Percentiles rank a stretch among this genome's conserved stretches.
phyloP scores from a whole-genome alignment of 345 rosid species.

The Hirschfeldia incana region DNA sequence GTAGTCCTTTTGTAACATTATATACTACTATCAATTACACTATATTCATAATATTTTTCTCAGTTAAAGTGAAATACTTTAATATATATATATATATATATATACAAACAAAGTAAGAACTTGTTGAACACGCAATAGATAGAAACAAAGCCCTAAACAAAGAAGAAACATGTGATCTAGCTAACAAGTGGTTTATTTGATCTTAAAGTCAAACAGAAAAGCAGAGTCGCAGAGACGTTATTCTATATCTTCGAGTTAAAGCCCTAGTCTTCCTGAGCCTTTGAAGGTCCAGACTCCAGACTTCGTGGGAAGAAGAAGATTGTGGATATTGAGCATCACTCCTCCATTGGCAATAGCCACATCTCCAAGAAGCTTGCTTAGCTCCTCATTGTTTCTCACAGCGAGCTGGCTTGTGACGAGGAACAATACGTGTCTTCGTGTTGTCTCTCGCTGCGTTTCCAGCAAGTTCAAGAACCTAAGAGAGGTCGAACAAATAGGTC shows the following conservation, averaged over 20 bases:
- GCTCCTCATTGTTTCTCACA: constrained; percentile 86
- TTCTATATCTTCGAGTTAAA: neutral
- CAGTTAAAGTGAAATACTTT: no score
- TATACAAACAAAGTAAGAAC: neutral
- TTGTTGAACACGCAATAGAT: neutral
- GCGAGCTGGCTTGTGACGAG: constrained; percentile 92
- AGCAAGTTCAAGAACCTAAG: constrained; percentile 81
- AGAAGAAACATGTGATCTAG: neutral
- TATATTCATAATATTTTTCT: neutral
- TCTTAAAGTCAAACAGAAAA: neutral
- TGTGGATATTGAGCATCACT: constrained; percentile 96
- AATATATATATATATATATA: no score
- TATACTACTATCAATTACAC: no score
- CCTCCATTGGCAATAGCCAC: constrained; percentile 95
- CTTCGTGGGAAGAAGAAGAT: constrained; percentile 77
- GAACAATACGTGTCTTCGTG: constrained; percentile 87
- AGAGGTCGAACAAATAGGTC: neutral
- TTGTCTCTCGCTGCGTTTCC: constrained; percentile 93
- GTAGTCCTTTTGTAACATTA: neutral
- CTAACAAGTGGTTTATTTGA: neutral
- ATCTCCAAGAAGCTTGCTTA: constrained; percentile 95
- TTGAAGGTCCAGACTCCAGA: constrained; percentile 61
- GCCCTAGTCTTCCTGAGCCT: constrained; percentile 51
- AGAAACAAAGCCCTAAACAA: neutral
- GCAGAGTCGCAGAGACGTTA: constrained; percentile 7